These are phyloP conservation scores for Diaporthe batatas DNA, from an alignment of 2,329 filamentous ascomycete genomes.

Conservation along the genomic window DNA sequence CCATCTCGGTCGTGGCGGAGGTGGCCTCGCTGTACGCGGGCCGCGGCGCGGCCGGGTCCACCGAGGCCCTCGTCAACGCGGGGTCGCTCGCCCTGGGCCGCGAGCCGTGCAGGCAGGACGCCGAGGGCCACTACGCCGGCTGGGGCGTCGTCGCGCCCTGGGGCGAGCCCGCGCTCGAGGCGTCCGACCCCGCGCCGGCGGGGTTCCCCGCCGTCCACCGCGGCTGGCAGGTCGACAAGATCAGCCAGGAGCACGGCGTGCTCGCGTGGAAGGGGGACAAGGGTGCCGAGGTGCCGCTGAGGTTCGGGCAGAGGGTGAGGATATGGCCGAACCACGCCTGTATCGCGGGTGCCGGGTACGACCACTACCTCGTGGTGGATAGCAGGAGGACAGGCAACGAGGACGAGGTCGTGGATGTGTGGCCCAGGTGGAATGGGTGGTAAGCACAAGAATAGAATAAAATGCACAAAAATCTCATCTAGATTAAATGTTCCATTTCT, in stretches of 20 bases:
- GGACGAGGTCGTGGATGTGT: constrained; percentile 79
- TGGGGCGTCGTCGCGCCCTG: constrained; percentile 79
- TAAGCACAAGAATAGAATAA: constrained; percentile 52
- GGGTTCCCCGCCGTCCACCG: constrained; percentile 58
- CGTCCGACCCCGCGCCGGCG: constrained; percentile 53
- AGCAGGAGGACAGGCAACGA: constrained; percentile 65
- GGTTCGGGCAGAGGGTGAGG: constrained; percentile 75
- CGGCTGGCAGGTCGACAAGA: constrained; percentile 77
- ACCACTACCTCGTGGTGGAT: constrained; percentile 82
- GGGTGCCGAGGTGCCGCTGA: constrained; percentile 62
- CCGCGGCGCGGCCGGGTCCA: constrained; percentile 61
- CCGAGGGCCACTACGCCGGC: constrained; percentile 67
- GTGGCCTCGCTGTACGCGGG: constrained; percentile 76
- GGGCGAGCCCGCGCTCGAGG: constrained; percentile 50
- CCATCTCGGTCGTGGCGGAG: constrained; percentile 78
- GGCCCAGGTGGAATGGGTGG: constrained; percentile 80
- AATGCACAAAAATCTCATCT: not conserved
- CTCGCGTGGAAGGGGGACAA: constrained; percentile 69
- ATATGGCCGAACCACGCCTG: constrained; percentile 88
- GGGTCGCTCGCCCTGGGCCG: constrained; percentile 79
- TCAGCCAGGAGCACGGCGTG: constrained; percentile 85
- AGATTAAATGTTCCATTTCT: constrained; percentile 21
- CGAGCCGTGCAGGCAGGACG: constrained; percentile 74
- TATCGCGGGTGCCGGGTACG: constrained; percentile 78
- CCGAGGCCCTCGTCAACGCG: constrained; percentile 77